Conservation (phyloP, 2,329 filamentous ascomycete species). For the Pyrenophora seminiperda region DNA sequence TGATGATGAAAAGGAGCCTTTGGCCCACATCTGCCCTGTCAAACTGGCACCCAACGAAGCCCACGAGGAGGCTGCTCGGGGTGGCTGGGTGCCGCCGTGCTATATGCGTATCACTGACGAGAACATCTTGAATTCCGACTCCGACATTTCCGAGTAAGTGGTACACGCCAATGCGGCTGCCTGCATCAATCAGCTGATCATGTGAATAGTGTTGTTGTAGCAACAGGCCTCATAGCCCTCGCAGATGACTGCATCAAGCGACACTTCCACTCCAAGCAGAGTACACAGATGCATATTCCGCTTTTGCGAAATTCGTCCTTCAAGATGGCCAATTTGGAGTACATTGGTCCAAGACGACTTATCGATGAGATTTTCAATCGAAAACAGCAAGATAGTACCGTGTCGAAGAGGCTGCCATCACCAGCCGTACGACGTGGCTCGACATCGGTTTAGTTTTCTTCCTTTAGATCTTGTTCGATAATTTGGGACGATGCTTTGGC, state of each 20-base stretch:
- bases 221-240: constrained; percentile 85
- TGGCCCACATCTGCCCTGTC: constrained; percentile 87
- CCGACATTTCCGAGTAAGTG: constrained; percentile 86
- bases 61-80: constrained; percentile 73
- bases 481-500: constrained; percentile 16
- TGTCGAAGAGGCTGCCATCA: constrained; percentile 33
- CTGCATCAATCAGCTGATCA: constrained; percentile 23
- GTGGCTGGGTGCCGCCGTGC: constrained; percentile 88
- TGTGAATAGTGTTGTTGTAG: constrained; percentile 74
- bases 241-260: constrained; percentile 90
- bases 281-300: constrained; percentile 59
- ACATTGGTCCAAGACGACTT: constrained; percentile 65
- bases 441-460: constrained; percentile 16
- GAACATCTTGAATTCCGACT: constrained; percentile 68
- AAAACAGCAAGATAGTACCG: constrained; percentile 24
- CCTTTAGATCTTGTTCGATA: constrained; percentile 22
- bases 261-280: constrained; percentile 67
- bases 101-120: constrained; percentile 88
- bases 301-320: constrained; percentile 56
- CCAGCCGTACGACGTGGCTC: constrained; percentile 34
- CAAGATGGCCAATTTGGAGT: constrained; percentile 62
- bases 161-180: background rate
- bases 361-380: constrained; percentile 69
- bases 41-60: constrained; percentile 72
- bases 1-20: constrained; percentile 62